Evolutionary conservation across 345 rosid genomes (phyloP), one percentile per base, ranked within the genome.

Genomic region (Streptanthus diversifolius): DNA sequence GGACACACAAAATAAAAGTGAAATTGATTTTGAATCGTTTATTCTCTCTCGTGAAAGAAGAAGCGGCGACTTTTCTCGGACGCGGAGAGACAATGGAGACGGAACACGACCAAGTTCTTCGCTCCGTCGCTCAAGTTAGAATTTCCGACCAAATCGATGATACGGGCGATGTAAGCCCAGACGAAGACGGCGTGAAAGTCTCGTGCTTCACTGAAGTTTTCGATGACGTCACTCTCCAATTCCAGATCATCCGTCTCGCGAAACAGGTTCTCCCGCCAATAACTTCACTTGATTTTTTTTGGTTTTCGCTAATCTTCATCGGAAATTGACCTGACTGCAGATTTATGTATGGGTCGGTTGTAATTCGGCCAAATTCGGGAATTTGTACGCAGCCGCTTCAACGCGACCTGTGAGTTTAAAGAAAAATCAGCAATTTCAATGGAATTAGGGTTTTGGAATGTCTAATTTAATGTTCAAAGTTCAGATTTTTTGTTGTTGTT

Each of bases 341-440:
- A 85, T 95, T 44, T 91, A 88, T 53, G 91, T 89, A 8, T 91
- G 98, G 97, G 68, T 91, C 15, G 90, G 95, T 61, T 87, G 83
- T 70, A 90, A 85, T 70, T 89, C 96, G 63, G 56, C 84, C 8
- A 89, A 88, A 61, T 80, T 95, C 15, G 97, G 96, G 24, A 84
- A 70, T 51, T 65, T 88, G 52, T 88, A 88, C 76, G 99, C 97
- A 24, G 96, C 99, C 70, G 95, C 93, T 29, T 56, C 89, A 51
- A 93, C 93, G 1, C 85, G 89, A 29, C 96, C 53, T 22, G 53
- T 41, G 56, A 79, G 84, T 68, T 44, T 7, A 47, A 3, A 15
- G 0, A n/a, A 60, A 57, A 45, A 43, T 1, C 21, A 5, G 9
- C 13, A 21, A 12, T 57, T 66, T 43, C 11, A 35, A 33, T 11